Evolutionary conservation across 2,329 filamentous ascomycete species (phyloP).

Genomic region (Pestalotiopsis sp.): DNA sequence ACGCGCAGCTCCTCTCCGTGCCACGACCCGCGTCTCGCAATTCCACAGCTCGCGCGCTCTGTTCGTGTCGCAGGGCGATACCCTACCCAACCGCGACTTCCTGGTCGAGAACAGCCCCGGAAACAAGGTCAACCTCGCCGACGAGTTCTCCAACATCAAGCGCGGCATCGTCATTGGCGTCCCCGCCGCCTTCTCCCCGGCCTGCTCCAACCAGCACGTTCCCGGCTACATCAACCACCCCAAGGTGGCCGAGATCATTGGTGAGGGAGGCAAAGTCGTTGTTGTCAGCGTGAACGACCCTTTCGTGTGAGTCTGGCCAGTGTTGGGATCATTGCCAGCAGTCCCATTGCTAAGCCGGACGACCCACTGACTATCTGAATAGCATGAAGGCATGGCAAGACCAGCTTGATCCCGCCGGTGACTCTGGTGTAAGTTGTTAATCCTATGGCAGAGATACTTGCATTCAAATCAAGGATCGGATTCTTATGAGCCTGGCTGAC

Average conservation of each 20-base stretch:
- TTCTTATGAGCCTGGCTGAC: not conserved
- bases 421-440: constrained; percentile 64
- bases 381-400: constrained; percentile 91
- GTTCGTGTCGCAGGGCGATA: constrained; percentile 77
- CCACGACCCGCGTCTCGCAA: constrained; percentile 28
- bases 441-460: not conserved
- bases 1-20: constrained; percentile 23
- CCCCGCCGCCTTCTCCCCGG: constrained; percentile 72
- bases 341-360: not conserved
- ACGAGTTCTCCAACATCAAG: constrained; percentile 65
- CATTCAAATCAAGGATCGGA: not conserved
- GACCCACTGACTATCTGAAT: not conserved
- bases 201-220: constrained; percentile 68
- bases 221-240: constrained; percentile 84
- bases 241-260: constrained; percentile 59
- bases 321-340: not conserved
- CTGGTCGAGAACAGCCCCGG: constrained; percentile 85
- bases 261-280: constrained; percentile 78
- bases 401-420: constrained; percentile 72
- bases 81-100: constrained; percentile 75
- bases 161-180: constrained; percentile 86
- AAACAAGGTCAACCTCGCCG: constrained; percentile 85
- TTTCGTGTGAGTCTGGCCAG: constrained; percentile 72
- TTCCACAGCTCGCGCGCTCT: constrained; percentile 69
- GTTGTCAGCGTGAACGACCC: constrained; percentile 93